phyloP scores from a whole-genome alignment of 2,329 filamentous ascomycete species.

The Ramularia endophylla region DNA sequence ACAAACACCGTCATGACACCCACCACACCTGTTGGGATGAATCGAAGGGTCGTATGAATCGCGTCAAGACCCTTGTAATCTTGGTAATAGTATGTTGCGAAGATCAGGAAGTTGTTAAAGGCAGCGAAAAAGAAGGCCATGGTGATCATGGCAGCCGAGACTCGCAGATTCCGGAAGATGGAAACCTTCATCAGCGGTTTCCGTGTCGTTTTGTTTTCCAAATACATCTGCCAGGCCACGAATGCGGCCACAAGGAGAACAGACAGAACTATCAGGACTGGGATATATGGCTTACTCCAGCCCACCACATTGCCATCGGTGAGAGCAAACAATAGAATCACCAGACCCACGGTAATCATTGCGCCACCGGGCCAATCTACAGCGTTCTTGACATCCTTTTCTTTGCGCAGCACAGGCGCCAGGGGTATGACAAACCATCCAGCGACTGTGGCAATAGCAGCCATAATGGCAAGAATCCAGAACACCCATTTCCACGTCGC shows the following conservation, averaged over 20 bases:
- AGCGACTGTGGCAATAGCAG: constrained; percentile 50
- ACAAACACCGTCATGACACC: constrained; percentile 54
- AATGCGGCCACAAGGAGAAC: constrained; percentile 53
- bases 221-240: constrained; percentile 55
- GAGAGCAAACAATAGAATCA: constrained; percentile 60
- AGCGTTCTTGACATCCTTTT: constrained; percentile 35
- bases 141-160: constrained; percentile 58
- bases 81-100: constrained; percentile 64
- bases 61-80: constrained; percentile 57
- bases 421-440: constrained; percentile 57
- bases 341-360: constrained; percentile 56
- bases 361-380: constrained; percentile 64
- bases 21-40: constrained; percentile 58
- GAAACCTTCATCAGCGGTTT: constrained; percentile 62
- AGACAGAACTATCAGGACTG: constrained; percentile 53
- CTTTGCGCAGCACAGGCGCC: constrained; percentile 30
- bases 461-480: constrained; percentile 57
- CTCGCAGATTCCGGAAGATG: constrained; percentile 54
- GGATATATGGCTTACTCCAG: constrained; percentile 59
- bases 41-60: constrained; percentile 63
- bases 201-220: constrained; percentile 47
- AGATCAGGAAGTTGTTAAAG: constrained; percentile 64
- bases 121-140: constrained; percentile 61
- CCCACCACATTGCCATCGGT: constrained; percentile 65
- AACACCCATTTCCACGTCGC: constrained; percentile 63